phyloP scores from a whole-genome alignment of 2,329 filamentous ascomycete genomes.

The Xylaria sp. region DNA sequence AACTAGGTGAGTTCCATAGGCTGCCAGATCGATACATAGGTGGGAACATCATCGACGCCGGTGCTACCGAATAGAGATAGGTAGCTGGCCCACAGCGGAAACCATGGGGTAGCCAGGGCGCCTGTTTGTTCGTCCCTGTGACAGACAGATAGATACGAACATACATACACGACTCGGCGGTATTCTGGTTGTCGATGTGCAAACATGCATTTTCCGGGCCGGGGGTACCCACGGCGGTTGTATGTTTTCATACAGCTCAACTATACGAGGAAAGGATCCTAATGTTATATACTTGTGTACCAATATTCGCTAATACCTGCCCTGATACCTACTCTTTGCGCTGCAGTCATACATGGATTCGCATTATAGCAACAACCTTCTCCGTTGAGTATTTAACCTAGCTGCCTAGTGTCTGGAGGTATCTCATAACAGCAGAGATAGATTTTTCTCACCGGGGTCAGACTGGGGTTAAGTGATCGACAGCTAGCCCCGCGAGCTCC shows the following conservation, averaged over 20 bases:
- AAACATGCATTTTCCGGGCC: conserved; percentile 1
- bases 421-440: no score
- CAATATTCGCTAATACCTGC: neutral
- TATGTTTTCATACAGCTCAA: neutral
- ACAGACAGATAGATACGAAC: no score
- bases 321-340: neutral
- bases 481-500: neutral
- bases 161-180: no score
- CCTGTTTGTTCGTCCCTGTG: neutral
- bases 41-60: neutral
- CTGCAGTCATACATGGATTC: neutral
- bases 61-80: neutral
- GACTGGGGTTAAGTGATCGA: neutral
- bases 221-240: neutral
- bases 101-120: neutral
- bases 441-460: neutral
- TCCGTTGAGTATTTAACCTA: no score
- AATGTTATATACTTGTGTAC: neutral
- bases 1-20: no score
- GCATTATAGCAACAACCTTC: neutral
- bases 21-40: neutral
- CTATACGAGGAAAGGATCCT: neutral
- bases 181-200: conserved; percentile 1
- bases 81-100: neutral
- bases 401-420: no score